Evolutionary conservation across 2,329 filamentous ascomycete genomes (phyloP).

Genomic region (Nigrograna mackinnonii): DNA sequence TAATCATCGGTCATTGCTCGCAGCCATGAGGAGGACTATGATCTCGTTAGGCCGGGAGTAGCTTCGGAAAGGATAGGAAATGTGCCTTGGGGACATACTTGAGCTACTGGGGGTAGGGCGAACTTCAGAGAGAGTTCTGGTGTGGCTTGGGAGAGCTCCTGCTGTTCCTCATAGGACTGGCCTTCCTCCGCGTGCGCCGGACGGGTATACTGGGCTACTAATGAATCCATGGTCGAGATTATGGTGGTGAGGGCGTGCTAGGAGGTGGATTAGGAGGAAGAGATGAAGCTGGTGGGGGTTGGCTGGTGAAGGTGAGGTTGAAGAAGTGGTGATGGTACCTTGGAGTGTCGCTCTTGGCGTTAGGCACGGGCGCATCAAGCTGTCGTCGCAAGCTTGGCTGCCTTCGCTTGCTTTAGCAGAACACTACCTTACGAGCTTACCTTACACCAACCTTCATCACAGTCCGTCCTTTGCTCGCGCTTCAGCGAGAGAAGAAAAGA

Average conservation of each 20-base stretch:
- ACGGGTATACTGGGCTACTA: conserved; percentile 89
- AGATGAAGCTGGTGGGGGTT: conserved; percentile 7
- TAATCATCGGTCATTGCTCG: conserved; percentile 97
- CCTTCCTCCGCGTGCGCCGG: conserved; percentile 75
- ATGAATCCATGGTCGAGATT: conserved; percentile 72
- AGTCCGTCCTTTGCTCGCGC: too few species aligned
- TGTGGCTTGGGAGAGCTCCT: conserved; percentile 67
- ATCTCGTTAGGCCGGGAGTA: not conserved
- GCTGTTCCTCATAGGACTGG: conserved; percentile 73
- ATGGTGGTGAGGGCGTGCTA: conserved; percentile 8
- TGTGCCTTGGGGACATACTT: conserved; percentile 59
- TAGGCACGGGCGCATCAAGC: not conserved
- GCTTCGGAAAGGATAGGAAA: not conserved
- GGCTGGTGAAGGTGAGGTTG: conserved; percentile 8
- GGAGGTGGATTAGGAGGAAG: conserved; percentile 4
- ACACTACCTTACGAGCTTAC: too few species aligned
- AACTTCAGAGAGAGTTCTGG: conserved; percentile 89
- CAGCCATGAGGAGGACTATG: conserved; percentile 87
- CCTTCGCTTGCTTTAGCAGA: too few species aligned
- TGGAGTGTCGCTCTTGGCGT: not conserved
- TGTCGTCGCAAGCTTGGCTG: conserved; percentile 1
- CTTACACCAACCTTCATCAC: too few species aligned
- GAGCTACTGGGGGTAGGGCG: conserved; percentile 88
- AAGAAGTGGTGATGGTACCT: conserved; percentile 3
- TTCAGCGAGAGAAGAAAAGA: too few species aligned